Conservation (phyloP, 2,329 filamentous ascomycete genomes). For the Claviceps sp. region DNA sequence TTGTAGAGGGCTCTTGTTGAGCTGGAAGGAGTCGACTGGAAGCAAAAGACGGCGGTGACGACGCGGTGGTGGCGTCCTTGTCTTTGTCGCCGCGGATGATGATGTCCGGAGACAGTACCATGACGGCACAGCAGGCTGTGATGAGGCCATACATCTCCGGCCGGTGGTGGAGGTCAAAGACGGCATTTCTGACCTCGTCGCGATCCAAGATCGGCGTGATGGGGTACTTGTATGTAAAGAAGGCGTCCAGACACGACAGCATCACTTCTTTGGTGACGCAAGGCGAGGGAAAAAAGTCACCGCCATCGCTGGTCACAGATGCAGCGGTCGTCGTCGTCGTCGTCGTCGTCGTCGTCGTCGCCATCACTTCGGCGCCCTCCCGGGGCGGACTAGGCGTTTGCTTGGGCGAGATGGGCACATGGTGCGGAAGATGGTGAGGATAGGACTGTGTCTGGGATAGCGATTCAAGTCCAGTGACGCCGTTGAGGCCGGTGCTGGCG, state of each 20-base stretch:
- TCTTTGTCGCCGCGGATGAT: slow-evolving; percentile 1
- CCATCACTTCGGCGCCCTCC: not conserved
- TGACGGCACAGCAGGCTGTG: slow-evolving; percentile 16
- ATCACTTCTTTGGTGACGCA: slow-evolving; percentile 8
- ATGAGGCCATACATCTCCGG: slow-evolving; percentile 16
- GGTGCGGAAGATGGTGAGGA: not conserved
- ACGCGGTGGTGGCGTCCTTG: not conserved
- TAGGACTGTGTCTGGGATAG: no score
- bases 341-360: no score
- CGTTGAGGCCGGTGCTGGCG: not conserved
- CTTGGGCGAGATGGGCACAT: not conserved
- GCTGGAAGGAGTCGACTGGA: not conserved
- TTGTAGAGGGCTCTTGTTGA: not conserved
- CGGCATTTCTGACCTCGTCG: slow-evolving; percentile 7
- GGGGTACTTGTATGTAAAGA: slow-evolving; percentile 21
- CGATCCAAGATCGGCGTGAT: slow-evolving; percentile 19
- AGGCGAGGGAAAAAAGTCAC: not conserved
- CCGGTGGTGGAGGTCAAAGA: slow-evolving; percentile 6
- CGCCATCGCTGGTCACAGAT: slow-evolving; percentile 5
- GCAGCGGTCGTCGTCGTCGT: not conserved
- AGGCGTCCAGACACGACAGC: slow-evolving; percentile 16
- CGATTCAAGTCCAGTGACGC: not conserved
- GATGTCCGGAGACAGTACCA: slow-evolving; percentile 16
- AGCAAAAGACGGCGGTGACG: not conserved
- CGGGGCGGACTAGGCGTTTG: not conserved